phyloP scores from a whole-genome alignment of 2,329 filamentous ascomycete species.

The Paraconiothyrium brasiliense region DNA sequence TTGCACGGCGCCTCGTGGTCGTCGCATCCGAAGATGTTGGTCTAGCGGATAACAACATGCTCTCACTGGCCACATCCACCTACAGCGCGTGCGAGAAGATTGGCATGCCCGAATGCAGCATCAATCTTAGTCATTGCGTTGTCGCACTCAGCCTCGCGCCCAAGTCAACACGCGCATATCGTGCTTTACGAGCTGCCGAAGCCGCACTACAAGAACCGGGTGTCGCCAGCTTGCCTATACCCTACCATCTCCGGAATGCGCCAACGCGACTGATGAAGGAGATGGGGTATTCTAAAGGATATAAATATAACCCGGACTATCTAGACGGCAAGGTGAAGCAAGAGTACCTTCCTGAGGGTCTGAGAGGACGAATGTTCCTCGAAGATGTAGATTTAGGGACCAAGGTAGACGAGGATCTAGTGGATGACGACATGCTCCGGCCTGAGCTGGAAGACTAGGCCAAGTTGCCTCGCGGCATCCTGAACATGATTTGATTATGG shows the following conservation, averaged over 20 bases:
- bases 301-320: constrained; percentile 97
- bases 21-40: constrained; percentile 95
- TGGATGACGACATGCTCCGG: constrained; percentile 36
- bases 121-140: constrained; percentile 87
- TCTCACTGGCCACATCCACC: constrained; percentile 84
- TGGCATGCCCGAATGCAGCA: constrained; percentile 92
- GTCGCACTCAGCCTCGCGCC: constrained; percentile 82
- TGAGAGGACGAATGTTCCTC: constrained; percentile 77
- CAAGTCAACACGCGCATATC: constrained; percentile 88
- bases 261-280: constrained; percentile 94
- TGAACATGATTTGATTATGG: neutral
- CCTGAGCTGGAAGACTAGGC: constrained; percentile 37
- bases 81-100: constrained; percentile 92
- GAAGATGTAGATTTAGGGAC: constrained; percentile 83
- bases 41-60: constrained; percentile 83
- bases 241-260: constrained; percentile 88
- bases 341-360: constrained; percentile 84
- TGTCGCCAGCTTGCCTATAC: constrained; percentile 81
- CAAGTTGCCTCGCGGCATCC: neutral
- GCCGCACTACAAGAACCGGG: constrained; percentile 83
- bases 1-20: constrained; percentile 91
- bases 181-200: constrained; percentile 82
- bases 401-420: constrained; percentile 68
- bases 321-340: constrained; percentile 82
- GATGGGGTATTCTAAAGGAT: constrained; percentile 86